These are phyloP conservation scores for Cystoisospora suis DNA, from an alignment of 169 alveolate species.

Conservation along the genomic window DNA sequence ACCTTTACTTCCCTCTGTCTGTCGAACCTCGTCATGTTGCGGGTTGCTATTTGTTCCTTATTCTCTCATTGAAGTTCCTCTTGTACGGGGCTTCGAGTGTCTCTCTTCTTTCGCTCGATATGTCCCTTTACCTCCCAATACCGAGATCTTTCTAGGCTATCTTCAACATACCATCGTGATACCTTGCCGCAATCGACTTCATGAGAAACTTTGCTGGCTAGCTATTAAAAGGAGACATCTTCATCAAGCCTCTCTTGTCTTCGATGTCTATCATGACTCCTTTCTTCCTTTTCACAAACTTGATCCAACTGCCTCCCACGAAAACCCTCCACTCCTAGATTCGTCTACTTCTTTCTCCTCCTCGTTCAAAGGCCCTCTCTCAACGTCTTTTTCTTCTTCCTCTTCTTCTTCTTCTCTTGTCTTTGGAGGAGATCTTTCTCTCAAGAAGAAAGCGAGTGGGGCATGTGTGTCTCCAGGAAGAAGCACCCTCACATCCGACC, in stretches of 20 bases:
- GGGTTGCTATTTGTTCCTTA: slow-evolving; percentile 67
- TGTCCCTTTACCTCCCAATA: slow-evolving; percentile 32
- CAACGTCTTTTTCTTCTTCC: background rate
- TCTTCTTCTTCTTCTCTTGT: background rate
- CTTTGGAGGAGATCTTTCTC: background rate
- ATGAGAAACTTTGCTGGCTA: slow-evolving; percentile 47
- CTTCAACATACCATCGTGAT: slow-evolving; percentile 45
- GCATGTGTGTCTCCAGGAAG: background rate
- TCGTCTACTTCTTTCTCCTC: no score
- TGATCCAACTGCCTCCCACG: no score
- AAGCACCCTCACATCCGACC: background rate
- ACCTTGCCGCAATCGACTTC: slow-evolving; percentile 24
- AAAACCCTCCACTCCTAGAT: no score
- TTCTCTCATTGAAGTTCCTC: slow-evolving; percentile 68
- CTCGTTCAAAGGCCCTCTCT: no score
- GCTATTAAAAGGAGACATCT: slow-evolving; percentile 2
- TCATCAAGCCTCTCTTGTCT: background rate
- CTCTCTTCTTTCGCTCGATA: slow-evolving; percentile 45
- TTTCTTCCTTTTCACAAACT: slow-evolving; percentile 5
- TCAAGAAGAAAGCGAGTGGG: background rate
- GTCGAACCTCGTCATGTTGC: slow-evolving; percentile 55
- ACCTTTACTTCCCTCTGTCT: slow-evolving; percentile 40
- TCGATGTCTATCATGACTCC: slow-evolving; percentile 5
- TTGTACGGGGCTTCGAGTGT: slow-evolving; percentile 61
- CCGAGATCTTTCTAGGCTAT: slow-evolving; percentile 27